Percentiles rank a stretch among this genome's conserved stretches.
Evolutionary conservation across 768 basidiomycete genomes (phyloP).

Genomic region (Pleurotus salmoneostramineus): DNA sequence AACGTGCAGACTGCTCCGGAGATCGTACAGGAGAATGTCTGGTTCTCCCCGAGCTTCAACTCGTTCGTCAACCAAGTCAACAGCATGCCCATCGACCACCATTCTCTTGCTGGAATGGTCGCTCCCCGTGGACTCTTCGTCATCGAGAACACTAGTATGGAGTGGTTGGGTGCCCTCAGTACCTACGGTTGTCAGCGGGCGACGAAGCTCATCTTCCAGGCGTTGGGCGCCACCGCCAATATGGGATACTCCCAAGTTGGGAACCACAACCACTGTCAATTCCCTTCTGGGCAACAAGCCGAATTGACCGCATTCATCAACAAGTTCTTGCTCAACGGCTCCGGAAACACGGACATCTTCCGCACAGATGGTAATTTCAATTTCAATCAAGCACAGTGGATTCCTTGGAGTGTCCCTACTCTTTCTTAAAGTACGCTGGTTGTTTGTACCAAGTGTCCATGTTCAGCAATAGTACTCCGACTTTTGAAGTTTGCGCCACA

Average conservation of each 20-base stretch:
- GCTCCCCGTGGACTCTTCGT: conserved; percentile 52
- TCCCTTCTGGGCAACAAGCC: conserved; percentile 41
- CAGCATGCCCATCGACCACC: conserved; percentile 56
- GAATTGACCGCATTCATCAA: conserved; percentile 51
- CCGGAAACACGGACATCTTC: conserved; percentile 41
- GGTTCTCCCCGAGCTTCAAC: conserved; percentile 51
- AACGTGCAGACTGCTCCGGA: conserved; percentile 51
- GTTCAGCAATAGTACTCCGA: too few species aligned
- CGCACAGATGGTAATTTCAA: conserved; percentile 38
- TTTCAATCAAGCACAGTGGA: conserved; percentile 37
- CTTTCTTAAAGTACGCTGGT: conserved; percentile 22
- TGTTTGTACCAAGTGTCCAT: too few species aligned
- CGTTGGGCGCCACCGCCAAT: conserved; percentile 38
- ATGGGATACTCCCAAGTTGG: conserved; percentile 55
- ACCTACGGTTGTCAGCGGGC: conserved; percentile 49
- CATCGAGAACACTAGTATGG: conserved; percentile 52
- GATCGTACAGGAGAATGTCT: conserved; percentile 59
- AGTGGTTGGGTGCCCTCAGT: conserved; percentile 51
- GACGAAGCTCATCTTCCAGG: conserved; percentile 46
- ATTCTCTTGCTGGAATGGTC: conserved; percentile 49
- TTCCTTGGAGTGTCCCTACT: conserved; percentile 47
- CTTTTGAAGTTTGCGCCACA: too few species aligned
- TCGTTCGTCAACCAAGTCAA: conserved; percentile 39
- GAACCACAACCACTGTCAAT: conserved; percentile 50
- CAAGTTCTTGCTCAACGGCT: conserved; percentile 48